Conservation (phyloP, 1,139 yeast genomes). For the Pichia sp. region DNA sequence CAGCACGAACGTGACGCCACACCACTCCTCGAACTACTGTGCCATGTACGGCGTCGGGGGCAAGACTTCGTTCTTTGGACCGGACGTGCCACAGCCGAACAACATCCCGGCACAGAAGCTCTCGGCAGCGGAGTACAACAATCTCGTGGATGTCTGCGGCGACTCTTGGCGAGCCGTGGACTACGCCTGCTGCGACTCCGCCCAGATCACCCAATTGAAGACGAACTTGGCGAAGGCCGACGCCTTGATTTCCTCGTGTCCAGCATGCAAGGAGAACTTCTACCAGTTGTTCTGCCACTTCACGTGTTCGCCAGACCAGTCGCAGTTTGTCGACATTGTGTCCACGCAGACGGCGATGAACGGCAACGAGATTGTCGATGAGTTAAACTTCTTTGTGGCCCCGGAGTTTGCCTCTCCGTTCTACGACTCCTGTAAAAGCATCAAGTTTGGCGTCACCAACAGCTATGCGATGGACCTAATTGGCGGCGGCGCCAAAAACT, state of each 20-base stretch:
- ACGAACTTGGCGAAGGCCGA: conserved; percentile 68
- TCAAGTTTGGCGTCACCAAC: conserved; percentile 90
- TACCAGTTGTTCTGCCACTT: conserved; percentile 81
- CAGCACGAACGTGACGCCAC: not conserved
- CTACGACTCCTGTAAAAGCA: conserved; percentile 80
- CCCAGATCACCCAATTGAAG: conserved; percentile 45
- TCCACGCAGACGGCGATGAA: conserved; percentile 48
- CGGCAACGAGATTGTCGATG: conserved; percentile 62
- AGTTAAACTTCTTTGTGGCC: conserved; percentile 60
- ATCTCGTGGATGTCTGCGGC: conserved; percentile 68
- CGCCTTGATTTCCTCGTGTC: conserved; percentile 82
- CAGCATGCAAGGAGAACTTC: conserved; percentile 88
- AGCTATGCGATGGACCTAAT: conserved; percentile 95
- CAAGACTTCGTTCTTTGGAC: conserved; percentile 72
- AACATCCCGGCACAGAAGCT: conserved; percentile 40
- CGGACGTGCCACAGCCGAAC: conserved; percentile 72
- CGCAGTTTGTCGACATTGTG: conserved; percentile 66
- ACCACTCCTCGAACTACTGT: conserved; percentile 39
- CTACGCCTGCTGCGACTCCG: conserved; percentile 49
- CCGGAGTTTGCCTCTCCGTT: conserved; percentile 55
- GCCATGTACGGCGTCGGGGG: conserved; percentile 70
- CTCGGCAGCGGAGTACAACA: conserved; percentile 37
- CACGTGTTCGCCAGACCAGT: conserved; percentile 86
- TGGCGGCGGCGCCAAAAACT: conserved; percentile 90
- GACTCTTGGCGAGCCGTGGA: conserved; percentile 48